Base-by-base conservation (phyloP, 208 protist species). In the Entamoeba invadens region DNA sequence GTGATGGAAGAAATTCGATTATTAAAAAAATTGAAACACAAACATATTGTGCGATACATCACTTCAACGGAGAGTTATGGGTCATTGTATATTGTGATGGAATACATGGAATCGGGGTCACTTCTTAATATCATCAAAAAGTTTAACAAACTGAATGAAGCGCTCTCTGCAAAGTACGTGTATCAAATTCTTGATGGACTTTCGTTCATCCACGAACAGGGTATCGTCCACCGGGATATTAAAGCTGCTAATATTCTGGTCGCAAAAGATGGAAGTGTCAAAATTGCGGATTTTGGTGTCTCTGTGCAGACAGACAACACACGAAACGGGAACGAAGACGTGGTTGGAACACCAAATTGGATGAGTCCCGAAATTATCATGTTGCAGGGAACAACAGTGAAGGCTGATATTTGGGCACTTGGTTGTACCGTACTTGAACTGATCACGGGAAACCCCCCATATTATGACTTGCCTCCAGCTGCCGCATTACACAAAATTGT, bases 271-370 rank as follows among this genome's bases (percentile, higher is more conserved):
- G 94, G 94, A 38, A 77, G 3, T 35, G 14, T 94, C 18, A 95
- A 95, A 91, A 31, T 95, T 25, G 91, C 93, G 12, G 93, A 95
- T 92, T 95, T 95, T 93, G 94, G 94, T 45, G 46, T 93, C 5
- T 44, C 42, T 35, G 44, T 14, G 5, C 6, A 45, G 4, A 35
- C 46, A 21, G 35, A 35, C 5, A 3, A 6, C 44, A 18, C 4
- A 42, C 4, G 46, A 2, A 18, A 42, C 6, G 21, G 5, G 21
- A 16, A 3, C 45, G 3, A 94, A 3, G 18, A 44, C 1, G 21
- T 93, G 3, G 45, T 72, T 25, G 94, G 93, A 14, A 92, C 92
- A 45, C 92, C 92, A 6, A 92, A 57, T 92, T 95, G 93, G 93
- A 95, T 95, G 92, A 46, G 92, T 8, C 94, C 91, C 45, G 94